A percentile compares a stretch with the other conserved stretches of the same genome.
Evolutionary conservation across 2,329 filamentous ascomycete species (phyloP).

Genomic region (Talaromyces rugulosus): DNA sequence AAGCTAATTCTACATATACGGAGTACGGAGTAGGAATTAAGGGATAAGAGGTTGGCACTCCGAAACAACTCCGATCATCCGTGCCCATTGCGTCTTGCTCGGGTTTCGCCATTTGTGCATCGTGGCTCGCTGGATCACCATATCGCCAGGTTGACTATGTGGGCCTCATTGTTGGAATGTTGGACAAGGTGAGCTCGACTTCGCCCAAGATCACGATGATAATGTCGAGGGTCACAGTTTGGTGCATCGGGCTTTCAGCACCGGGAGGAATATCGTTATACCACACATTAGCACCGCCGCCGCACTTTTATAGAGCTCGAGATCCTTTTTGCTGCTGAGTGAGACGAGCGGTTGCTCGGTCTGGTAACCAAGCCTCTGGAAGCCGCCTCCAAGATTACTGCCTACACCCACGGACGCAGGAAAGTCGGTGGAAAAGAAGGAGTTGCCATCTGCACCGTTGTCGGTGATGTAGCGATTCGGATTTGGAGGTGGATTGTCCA

Average conservation of each 20-base stretch:
- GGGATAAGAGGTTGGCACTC: background rate
- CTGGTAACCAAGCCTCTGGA: background rate
- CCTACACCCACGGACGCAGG: background rate
- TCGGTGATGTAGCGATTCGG: background rate
- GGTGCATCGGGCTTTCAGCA: slow-evolving; percentile 46
- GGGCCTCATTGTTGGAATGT: slow-evolving; percentile 48
- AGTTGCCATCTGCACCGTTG: background rate
- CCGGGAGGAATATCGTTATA: slow-evolving; percentile 25
- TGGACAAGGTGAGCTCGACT: slow-evolving; percentile 50
- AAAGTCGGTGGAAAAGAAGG: background rate
- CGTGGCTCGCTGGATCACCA: slow-evolving; percentile 54
- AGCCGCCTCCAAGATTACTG: background rate
- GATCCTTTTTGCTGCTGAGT: background rate
- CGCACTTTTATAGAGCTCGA: background rate
- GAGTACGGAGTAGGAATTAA: background rate
- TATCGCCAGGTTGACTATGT: slow-evolving; percentile 48
- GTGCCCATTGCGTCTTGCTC: slow-evolving; percentile 45
- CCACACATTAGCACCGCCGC: slow-evolving; percentile 3
- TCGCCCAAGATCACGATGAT: slow-evolving; percentile 53
- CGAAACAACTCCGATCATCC: slow-evolving; percentile 35
- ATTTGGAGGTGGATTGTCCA: background rate
- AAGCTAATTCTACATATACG: background rate
- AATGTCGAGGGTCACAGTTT: slow-evolving; percentile 53
- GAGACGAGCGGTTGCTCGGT: background rate
- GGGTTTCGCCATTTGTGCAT: slow-evolving; percentile 53